These are phyloP conservation scores for Populus trichocarpa DNA, from an alignment of 441 rosid genomes.

Conservation along the genomic window DNA sequence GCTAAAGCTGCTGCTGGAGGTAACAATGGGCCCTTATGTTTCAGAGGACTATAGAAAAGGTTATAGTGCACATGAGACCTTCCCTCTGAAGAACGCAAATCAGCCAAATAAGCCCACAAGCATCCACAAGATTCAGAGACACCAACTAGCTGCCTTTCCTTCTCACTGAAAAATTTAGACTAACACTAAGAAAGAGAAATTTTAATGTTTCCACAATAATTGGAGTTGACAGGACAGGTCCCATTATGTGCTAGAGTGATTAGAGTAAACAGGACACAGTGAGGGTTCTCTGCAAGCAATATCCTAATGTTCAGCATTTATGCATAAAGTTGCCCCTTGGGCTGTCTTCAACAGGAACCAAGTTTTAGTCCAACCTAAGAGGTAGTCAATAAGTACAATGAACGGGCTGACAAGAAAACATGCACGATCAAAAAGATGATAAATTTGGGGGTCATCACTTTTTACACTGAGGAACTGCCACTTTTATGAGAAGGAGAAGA, in stretches of 20 bases:
- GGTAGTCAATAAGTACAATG: neutral
- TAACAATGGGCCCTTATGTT: slow-evolving; percentile 53
- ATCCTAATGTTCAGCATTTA: neutral
- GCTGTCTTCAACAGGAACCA: neutral
- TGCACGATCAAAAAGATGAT: neutral
- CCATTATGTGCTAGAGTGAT: too few relatives aligned
- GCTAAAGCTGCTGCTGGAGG: slow-evolving; percentile 99
- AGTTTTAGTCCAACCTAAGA: neutral
- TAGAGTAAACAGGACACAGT: neutral
- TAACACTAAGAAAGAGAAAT: neutral
- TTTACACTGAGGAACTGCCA: neutral
- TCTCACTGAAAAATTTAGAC: slow-evolving; percentile 65
- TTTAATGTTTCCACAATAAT: neutral
- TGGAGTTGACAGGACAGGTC: neutral
- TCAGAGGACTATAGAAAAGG: slow-evolving; percentile 67
- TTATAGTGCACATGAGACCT: slow-evolving; percentile 74
- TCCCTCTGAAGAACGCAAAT: slow-evolving; percentile 60
- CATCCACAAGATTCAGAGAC: slow-evolving; percentile 76
- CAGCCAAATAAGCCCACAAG: slow-evolving; percentile 80
- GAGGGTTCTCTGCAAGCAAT: neutral
- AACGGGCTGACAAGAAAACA: neutral
- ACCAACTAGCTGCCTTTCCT: slow-evolving; percentile 72
- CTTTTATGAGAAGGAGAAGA: neutral
- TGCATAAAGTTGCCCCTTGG: neutral
- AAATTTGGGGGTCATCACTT: neutral